Conservation (phyloP, 2,329 filamentous ascomycete species). For the Colletotrichum trifolii region DNA sequence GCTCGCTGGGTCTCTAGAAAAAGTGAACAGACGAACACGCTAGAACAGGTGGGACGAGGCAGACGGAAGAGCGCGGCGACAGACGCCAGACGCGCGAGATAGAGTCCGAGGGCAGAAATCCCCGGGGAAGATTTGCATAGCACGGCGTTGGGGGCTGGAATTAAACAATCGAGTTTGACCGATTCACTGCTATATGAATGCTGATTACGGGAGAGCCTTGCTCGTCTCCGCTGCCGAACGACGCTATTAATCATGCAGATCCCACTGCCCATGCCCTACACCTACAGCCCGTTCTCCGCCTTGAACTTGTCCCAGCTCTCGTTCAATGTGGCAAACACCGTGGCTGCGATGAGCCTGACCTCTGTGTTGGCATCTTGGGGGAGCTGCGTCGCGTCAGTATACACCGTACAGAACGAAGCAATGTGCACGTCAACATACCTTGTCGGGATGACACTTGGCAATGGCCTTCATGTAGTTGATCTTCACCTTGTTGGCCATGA, state of each 20-base stretch:
- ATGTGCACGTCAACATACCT: slow-evolving; percentile 70
- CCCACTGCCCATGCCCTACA: neutral
- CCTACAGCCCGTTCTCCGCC: slow-evolving; percentile 71
- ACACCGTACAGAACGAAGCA: neutral
- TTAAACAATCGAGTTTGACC: slow-evolving; percentile 24
- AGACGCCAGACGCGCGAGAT: neutral
- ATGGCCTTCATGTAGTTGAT: slow-evolving; percentile 99
- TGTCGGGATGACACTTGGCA: slow-evolving; percentile 97
- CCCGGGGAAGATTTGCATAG: slow-evolving; percentile 36
- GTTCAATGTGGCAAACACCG: slow-evolving; percentile 76
- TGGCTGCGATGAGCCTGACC: slow-evolving; percentile 71
- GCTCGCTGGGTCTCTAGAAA: slow-evolving; percentile 76
- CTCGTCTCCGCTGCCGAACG: no score
- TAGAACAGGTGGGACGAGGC: neutral
- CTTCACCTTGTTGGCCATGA: slow-evolving; percentile 95
- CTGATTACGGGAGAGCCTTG: neutral
- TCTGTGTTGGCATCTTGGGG: slow-evolving; percentile 73
- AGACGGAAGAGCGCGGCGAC: no score
- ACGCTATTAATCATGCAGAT: neutral
- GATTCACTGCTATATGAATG: slow-evolving; percentile 18
- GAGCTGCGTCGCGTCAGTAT: slow-evolving; percentile 55
- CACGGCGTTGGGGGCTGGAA: slow-evolving; percentile 39
- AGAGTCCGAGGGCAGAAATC: neutral
- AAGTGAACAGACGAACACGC: neutral
- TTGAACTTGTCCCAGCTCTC: slow-evolving; percentile 82